Evolutionary conservation across 768 basidiomycete genomes (phyloP).

Genomic region (Russula olivacea): DNA sequence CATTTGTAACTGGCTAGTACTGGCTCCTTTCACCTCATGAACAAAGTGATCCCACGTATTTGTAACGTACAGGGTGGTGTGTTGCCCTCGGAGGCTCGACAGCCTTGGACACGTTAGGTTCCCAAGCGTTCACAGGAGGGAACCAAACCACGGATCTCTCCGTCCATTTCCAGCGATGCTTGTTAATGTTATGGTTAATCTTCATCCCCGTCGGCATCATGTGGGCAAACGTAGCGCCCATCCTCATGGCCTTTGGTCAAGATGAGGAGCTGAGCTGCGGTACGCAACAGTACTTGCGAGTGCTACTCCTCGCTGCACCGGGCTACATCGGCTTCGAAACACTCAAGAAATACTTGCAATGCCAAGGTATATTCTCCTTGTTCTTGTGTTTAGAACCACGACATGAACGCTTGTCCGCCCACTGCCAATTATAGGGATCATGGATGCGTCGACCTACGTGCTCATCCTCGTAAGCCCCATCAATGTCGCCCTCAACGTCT

Average conservation of each 20-base stretch:
- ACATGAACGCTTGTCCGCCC: not conserved
- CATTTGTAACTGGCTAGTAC: conserved; percentile 71
- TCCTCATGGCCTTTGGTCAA: conserved; percentile 60
- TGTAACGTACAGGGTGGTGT: conserved; percentile 53
- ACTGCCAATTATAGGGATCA: conserved; percentile 49
- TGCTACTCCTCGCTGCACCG: conserved; percentile 60
- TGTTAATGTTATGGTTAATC: conserved; percentile 57
- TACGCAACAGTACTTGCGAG: conserved; percentile 59
- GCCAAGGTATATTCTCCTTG: conserved; percentile 47
- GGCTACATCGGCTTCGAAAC: conserved; percentile 73
- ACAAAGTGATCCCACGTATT: conserved; percentile 44
- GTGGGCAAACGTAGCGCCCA: conserved; percentile 60
- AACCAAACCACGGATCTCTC: conserved; percentile 56
- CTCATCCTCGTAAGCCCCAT: conserved; percentile 59
- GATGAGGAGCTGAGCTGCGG: conserved; percentile 49
- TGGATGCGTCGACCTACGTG: conserved; percentile 63
- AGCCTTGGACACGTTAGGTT: conserved; percentile 71
- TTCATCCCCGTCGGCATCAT: conserved; percentile 55
- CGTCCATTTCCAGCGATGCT: conserved; percentile 64
- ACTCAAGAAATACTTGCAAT: conserved; percentile 74
- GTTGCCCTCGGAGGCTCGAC: conserved; percentile 75
- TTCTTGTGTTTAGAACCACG: not conserved
- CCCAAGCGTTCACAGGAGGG: conserved; percentile 69
- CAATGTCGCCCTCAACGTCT: conserved; percentile 54
- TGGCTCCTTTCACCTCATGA: conserved; percentile 27